Base-by-base conservation (phyloP, 148 eudicot species). In the Rhododendron kiyosumense region DNA sequence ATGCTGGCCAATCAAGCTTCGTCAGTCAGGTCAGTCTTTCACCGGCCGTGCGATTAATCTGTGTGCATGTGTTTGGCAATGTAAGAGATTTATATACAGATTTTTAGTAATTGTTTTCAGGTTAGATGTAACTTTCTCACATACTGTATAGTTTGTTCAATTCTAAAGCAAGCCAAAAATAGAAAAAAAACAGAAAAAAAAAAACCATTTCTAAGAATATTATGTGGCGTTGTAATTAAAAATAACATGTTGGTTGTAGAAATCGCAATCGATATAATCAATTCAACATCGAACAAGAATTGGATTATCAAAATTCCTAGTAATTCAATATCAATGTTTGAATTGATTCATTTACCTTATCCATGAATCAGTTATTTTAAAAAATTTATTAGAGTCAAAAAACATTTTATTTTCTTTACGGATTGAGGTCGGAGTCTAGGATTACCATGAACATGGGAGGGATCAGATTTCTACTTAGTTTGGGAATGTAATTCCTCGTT, bases 111-210 rank as follows among this genome's bases (percentile, higher is more conserved):
- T 41, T 34, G 32, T 1, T 54, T 51, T 83, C 59, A 11, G 78
- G 61, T 83, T 26, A 28, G 17, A n/a, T 28, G 78, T 69, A 45
- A 71, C 85, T 83, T 69, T 83, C 85, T 30, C 78, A 34, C 7
- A 48, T 4, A 54, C 4, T n/a, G n/a, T n/a, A n/a, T 52, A 52
- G 61, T 54, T 63, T 7, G 32, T 57, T 63, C n/a, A 69, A 67
- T 51, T 43, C 59, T 1, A 61, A 83, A 69, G 79, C 85, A 83
- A 83, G 78, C 85, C 24, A 49, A 28, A 80, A 52, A 15, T 2
- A 36, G 38, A 36, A 13, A 51, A 14, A 3, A 3, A 13, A 3
- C 14, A 11, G 2, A 7, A 3, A 3, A 13, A 14, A 51, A 11
- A 5, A 7, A 18, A 48, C 8, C 5, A 26, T 46, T 78, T 46